Conservation (phyloP, 257 asterid genomes). For the Nicotiana undulata region DNA sequence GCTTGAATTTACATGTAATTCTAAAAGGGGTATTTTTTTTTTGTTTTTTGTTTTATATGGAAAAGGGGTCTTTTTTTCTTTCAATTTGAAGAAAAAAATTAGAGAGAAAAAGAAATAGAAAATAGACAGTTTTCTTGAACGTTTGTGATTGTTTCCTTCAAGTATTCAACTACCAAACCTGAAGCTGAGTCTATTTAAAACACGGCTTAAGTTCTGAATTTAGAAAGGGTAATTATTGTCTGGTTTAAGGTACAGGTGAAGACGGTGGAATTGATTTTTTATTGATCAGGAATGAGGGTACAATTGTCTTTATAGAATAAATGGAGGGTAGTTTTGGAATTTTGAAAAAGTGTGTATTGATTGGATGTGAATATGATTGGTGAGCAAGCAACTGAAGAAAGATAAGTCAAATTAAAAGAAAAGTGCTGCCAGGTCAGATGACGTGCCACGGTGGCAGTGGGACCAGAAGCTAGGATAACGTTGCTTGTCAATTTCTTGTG, state of each 20-base stretch:
- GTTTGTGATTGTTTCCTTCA: neutral
- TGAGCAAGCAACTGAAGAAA: neutral
- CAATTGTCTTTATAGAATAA: neutral
- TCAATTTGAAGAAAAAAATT: neutral
- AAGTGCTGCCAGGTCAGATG: slow-evolving; percentile 2
- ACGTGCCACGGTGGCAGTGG: neutral
- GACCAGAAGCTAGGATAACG: neutral
- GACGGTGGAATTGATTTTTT: neutral
- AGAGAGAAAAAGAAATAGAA: neutral
- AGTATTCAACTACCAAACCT: neutral
- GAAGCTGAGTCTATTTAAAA: neutral
- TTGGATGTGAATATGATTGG: neutral
- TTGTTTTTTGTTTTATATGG: neutral
- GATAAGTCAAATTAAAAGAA: neutral
- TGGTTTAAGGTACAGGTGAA: neutral
- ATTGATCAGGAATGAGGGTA: neutral
- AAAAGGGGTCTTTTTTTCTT: neutral
- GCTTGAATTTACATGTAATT: neutral
- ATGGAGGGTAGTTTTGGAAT: neutral
- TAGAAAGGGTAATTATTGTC: neutral
- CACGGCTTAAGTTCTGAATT: neutral
- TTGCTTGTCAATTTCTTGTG: neutral
- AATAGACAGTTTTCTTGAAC: neutral
- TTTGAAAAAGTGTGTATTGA: neutral
- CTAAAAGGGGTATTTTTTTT: neutral